These are phyloP conservation scores for Nematocida sp. DNA, from an alignment of 371 early-diverging fungal genomes.

Conservation along the genomic window DNA sequence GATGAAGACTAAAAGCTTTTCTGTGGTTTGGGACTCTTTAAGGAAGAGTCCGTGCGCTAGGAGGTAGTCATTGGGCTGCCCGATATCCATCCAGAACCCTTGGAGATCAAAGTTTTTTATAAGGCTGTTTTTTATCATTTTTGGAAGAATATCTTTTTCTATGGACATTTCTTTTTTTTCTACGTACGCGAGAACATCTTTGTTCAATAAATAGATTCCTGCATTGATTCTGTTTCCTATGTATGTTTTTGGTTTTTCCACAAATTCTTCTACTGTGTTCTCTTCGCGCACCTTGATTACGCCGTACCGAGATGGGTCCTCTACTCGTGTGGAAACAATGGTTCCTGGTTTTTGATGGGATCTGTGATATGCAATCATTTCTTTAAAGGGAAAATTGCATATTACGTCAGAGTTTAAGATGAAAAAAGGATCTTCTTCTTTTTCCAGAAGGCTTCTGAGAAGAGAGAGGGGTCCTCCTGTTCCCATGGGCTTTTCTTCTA, in stretches of 20 bases:
- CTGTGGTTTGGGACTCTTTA: conserved; percentile 45
- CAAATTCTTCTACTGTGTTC: conserved; percentile 78
- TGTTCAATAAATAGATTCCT: conserved; percentile 91
- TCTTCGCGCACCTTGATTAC: conserved; percentile 73
- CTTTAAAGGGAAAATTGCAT: conserved; percentile 87
- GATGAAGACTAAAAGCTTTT: conserved; percentile 75
- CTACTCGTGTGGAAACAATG: conserved; percentile 80
- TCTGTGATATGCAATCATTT: conserved; percentile 76
- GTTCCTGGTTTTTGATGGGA: conserved; percentile 51
- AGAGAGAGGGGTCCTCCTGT: conserved; percentile 94
- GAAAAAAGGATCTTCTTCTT: conserved; percentile 79
- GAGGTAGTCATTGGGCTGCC: conserved; percentile 94
- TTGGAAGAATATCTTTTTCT: conserved; percentile 93
- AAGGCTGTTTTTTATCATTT: conserved; percentile 75
- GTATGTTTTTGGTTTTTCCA: conserved; percentile 90
- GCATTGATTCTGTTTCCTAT: conserved; percentile 94
- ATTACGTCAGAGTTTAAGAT: conserved; percentile 97
- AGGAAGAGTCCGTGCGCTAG: conserved; percentile 86
- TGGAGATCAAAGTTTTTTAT: conserved; percentile 83
- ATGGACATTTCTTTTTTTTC: conserved; percentile 68
- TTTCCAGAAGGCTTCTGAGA: conserved; percentile 78
- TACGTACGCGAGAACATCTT: conserved; percentile 81
- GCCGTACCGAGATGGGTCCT: conserved; percentile 94
- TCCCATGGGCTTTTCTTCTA: conserved; percentile 89
- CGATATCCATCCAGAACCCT: conserved; percentile 99